Base-by-base conservation (phyloP, 208 protist genomes). In the Herpetomonas samuelpessoai region DNA sequence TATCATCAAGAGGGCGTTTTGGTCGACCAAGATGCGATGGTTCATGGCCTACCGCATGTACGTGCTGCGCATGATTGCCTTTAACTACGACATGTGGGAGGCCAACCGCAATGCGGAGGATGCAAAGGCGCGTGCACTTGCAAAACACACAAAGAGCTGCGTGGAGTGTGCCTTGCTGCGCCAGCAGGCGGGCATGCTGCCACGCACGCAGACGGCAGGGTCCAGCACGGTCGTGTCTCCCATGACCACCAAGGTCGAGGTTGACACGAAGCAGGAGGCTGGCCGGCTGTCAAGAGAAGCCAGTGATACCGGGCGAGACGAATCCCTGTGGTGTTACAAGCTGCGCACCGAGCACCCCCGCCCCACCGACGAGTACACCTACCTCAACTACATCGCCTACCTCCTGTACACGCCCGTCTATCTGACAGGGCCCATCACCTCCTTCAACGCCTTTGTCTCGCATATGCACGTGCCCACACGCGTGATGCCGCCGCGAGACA, bases 361-460 rank as follows among this genome's bases (percentile, higher is more conserved):
- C 0, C 28, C 55, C 4, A n/a, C 59, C 16, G 47, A 56, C 1
- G 72, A 91, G 57, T 97, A 83, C 63, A 79, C 41, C 3, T 39
- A 96, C 0, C 2, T 56, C 2, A 35, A 68, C 26, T 97, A 85
- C 57, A 27, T 96, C 4, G 83, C 64, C n/a, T 97, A 97, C 51
- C 47, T 95, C 1, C 81, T 86, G 25, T 97, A 96, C 70, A 65
- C 74, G 1, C 91, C 93, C 12, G 68, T 96, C 3, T 97, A 83
- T 58, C 72, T 96, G 26, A 88, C 86, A 0, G 93, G 93, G 0
- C 93, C 93, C 16, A 79, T 97, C 3, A 68, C 59, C 21, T 74
- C 85, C 39, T 97, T 90, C 67, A 96, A 96, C 64, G 89, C 87
- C 12, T 98, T 87, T 48, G 65, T 91, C 1, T 89, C 85, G 2